Evolutionary conservation across 441 rosid species (phyloP), one percentile per base, ranked within the genome.

Genomic region (Pelargonium myrrhifolium): DNA sequence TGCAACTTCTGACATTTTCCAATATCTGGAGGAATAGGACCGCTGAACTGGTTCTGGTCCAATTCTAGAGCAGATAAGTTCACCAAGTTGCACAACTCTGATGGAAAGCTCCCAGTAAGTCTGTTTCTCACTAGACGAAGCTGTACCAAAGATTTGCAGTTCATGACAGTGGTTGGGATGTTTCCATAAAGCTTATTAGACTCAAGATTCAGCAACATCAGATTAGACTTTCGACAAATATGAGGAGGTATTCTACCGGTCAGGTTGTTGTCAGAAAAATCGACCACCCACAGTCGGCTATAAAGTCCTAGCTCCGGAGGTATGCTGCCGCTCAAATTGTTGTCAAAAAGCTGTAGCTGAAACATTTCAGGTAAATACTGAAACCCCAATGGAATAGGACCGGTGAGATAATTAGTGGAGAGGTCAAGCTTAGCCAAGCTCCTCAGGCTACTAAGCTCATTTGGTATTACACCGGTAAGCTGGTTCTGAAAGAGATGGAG

Each of bases 221-320:
- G 82, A 70, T 86, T 85, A 26, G 93, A 80, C 5, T 79, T 79
- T 12, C 72, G 75, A 68, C 99, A 93, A 47, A 91, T 80, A 78
- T 80, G 80, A 68, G 96, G 90, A 70, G 97, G 99, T 45, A 93
- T 85, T 69, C 72, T 85, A 18, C 99, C 99, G 0, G 96, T 82
- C 65, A 93, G 82, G 24, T 75, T 51, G 76, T 94, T 94, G 53
- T 86, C 71, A 11, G 96, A 91, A 74, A 93, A 84, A 75, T 93
- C 97, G 66, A 88, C 89, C 56, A 89, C 93, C 96, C 92, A 91
- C 71, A 93, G 89, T 61, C 72, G 87, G 76, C 90, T 88, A 77
- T 91, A 62, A 67, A 84, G 70, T 62, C 99, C 99, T 9, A 93
- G 86, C 70, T 80, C 80, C 66, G 28, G 87, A 70, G 99, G 99